phyloP scores from a whole-genome alignment of 768 basidiomycete genomes.

The Chalciporus pseudorubinellus region DNA sequence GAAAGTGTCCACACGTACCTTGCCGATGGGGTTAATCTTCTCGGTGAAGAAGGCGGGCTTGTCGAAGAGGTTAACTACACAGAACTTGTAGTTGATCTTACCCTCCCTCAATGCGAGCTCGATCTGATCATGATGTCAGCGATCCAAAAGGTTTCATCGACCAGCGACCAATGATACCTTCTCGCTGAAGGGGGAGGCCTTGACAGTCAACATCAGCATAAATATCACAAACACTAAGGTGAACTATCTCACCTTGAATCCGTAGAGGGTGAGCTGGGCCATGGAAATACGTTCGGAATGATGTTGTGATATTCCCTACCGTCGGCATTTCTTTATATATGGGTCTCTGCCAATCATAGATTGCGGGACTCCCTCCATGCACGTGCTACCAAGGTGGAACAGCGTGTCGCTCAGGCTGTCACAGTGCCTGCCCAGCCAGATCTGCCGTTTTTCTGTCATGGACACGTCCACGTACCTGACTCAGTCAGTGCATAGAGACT shows the following conservation, averaged over 20 bases:
- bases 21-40: slow-evolving; percentile 59
- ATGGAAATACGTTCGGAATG: not conserved
- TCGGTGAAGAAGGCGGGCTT: slow-evolving; percentile 67
- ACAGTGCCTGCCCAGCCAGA: too few species aligned
- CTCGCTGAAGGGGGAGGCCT: not conserved
- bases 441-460: too few species aligned
- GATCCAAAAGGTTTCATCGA: too few species aligned
- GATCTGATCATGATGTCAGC: slow-evolving; percentile 34
- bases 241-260: not conserved
- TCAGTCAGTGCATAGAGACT: too few species aligned
- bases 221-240: not conserved
- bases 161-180: not conserved
- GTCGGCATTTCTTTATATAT: too few species aligned
- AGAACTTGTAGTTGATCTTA: slow-evolving; percentile 42
- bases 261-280: slow-evolving; percentile 2
- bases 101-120: slow-evolving; percentile 59
- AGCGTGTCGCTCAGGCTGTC: too few species aligned
- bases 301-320: too few species aligned
- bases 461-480: too few species aligned
- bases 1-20: too few species aligned
- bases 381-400: too few species aligned
- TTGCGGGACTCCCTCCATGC: too few species aligned
- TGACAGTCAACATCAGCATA: not conserved
- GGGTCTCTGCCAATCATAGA: too few species aligned
- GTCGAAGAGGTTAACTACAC: slow-evolving; percentile 54